Base-by-base conservation (phyloP, 2,329 filamentous ascomycete species). In the Botrytis hyacinthi region DNA sequence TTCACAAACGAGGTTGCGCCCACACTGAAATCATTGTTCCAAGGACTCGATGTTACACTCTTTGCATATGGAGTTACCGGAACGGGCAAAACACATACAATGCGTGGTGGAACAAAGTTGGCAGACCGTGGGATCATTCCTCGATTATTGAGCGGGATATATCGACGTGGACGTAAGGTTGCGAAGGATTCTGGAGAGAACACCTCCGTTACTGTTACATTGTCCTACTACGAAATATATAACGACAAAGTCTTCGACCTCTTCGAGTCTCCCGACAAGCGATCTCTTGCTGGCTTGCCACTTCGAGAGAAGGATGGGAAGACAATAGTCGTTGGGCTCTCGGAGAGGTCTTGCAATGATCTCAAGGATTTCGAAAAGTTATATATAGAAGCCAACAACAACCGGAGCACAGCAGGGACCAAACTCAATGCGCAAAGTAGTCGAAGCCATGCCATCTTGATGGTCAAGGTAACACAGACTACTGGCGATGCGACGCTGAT, bases 161-260 rank as follows among this genome's bases (percentile, higher is more conserved):
- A 95, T 81, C 89, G 95, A 66, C 87, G 93, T 74, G 91, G 92
- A 76, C 93, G 94, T 83, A 97, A 97, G 85, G 91, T 96, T 29
- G 88, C 89, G 76, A 96, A 95, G 82, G 94, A 97, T 79, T 88
- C 90, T 3, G 85, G 87, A 7, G 93, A 91, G 18, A 85, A 89
- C 70, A 95, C 91, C 0, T 86, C 85, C 2, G 93, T 97, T 35
- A 85, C 89, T 14, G 93, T 97, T 26, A 86, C 89, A 20, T 87
- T 98, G 79, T 95, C 93, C 42, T 98, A 98, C 84, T 97, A 97
- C 84, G 95, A 98, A 82, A 97, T 98, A 77, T 98, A 98, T 84
- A 97, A 97, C 82, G 95, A 98, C 84, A 95, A 95, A 81, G 94
- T 97, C 32, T 97, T 91, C 80, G 95, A 98, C 81, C 85, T 98